Percentiles rank a stretch among this genome's conserved stretches.
Conservation (phyloP, 306 rosid genomes). For the Vigna mungo region DNA sequence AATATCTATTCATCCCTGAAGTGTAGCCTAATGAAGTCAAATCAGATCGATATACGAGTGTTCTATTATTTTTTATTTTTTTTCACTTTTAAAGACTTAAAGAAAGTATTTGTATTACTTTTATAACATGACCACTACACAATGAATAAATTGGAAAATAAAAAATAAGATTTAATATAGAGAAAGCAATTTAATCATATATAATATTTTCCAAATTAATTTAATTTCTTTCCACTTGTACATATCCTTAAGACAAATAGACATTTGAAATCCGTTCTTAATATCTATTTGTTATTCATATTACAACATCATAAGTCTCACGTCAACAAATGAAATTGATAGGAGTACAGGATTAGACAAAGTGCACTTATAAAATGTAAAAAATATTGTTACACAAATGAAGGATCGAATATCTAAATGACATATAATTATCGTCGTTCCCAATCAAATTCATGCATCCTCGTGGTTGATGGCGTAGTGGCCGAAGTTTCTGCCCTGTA, state of each 20-base stretch:
- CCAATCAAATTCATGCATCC: slow-evolving; percentile 40
- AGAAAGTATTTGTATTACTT: too few species aligned
- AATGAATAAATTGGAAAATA: too few species aligned
- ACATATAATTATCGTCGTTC: neutral
- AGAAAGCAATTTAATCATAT: too few species aligned
- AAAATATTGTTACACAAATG: neutral
- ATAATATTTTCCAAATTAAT: too few species aligned
- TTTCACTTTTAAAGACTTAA: too few species aligned
- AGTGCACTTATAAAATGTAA: neutral
- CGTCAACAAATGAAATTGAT: neutral
- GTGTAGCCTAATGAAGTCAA: too few species aligned
- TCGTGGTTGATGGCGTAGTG: slow-evolving; percentile 72
- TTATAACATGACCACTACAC: neutral
- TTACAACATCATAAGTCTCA: neutral
- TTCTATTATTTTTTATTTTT: too few species aligned
- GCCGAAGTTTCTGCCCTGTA: slow-evolving; percentile 82
- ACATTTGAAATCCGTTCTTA: neutral
- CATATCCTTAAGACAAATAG: neutral
- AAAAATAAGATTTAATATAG: too few species aligned
- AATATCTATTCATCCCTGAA: too few species aligned
- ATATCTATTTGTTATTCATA: neutral
- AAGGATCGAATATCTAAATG: neutral
- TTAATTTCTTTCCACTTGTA: neutral
- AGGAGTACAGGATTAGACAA: neutral
- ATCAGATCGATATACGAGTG: too few species aligned